A percentile compares a stretch with the other conserved stretches of the same genome.
phyloP scores from a whole-genome alignment of 305 asterid species.

The Solanum hybrid region DNA sequence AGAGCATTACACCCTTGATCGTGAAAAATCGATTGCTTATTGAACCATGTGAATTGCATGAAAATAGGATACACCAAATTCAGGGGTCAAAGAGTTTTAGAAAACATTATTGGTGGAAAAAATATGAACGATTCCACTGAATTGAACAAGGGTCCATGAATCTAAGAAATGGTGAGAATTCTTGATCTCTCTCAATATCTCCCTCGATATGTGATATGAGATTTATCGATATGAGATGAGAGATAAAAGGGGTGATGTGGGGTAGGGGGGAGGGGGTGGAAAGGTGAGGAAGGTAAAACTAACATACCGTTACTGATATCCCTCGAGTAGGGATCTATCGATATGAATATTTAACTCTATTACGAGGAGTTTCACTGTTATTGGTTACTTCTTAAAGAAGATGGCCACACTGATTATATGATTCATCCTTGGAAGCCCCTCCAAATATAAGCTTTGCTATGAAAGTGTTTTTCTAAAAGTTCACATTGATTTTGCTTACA shows the following conservation, averaged over 20 bases:
- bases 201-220: neutral
- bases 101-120: neutral
- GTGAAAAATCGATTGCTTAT: too few species aligned
- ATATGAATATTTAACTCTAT: neutral
- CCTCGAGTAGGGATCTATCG: neutral
- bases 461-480: neutral
- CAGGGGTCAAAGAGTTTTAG: neutral
- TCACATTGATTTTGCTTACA: neutral
- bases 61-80: neutral
- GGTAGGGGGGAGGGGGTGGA: too few species aligned
- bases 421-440: neutral
- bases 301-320: neutral
- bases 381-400: neutral
- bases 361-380: neutral
- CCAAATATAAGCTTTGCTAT: neutral
- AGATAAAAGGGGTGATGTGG: too few species aligned
- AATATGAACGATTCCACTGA: too few species aligned
- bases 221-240: too few species aligned
- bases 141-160: neutral
- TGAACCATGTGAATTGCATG: neutral
- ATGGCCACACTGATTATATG: neutral
- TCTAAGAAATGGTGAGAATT: too few species aligned
- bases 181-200: too few species aligned
- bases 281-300: neutral
- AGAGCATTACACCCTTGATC: too few species aligned